Conservation (phyloP, 805 yeast species). For the Candida xiaguanensis region DNA sequence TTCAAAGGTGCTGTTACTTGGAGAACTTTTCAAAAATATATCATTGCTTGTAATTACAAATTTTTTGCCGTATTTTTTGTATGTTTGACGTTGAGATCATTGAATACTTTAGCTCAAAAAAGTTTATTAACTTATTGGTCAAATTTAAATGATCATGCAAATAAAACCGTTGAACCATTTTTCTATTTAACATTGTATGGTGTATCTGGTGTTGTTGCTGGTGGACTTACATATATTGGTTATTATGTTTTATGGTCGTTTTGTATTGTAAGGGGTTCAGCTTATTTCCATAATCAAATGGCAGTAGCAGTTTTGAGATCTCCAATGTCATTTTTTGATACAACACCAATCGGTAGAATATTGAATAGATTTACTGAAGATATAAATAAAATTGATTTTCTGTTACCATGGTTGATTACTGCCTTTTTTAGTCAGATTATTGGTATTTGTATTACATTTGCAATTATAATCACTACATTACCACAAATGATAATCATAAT, state of each 20-base stretch:
- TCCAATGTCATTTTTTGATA: slow-evolving; percentile 76
- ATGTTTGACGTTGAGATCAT: slow-evolving; percentile 17
- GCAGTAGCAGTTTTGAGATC: slow-evolving; percentile 36
- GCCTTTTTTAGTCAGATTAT: slow-evolving; percentile 44
- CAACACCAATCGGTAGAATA: slow-evolving; percentile 80
- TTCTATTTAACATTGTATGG: slow-evolving; percentile 24
- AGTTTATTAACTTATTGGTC: slow-evolving; percentile 35
- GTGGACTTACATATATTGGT: slow-evolving; percentile 21
- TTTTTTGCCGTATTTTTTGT: slow-evolving; percentile 21
- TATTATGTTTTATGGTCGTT: slow-evolving; percentile 27
- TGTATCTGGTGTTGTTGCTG: slow-evolving; percentile 24
- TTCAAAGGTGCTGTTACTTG: slow-evolving; percentile 28
- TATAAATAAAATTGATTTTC: slow-evolving; percentile 64
- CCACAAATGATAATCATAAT: slow-evolving; percentile 47
- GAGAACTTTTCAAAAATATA: slow-evolving; percentile 23
- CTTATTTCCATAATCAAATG: slow-evolving; percentile 34
- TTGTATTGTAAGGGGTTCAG: slow-evolving; percentile 27
- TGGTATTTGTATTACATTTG: slow-evolving; percentile 63
- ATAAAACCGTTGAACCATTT: slow-evolving; percentile 21
- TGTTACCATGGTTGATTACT: slow-evolving; percentile 34
- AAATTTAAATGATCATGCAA: slow-evolving; percentile 23
- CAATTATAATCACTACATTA: slow-evolving; percentile 68
- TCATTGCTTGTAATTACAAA: slow-evolving; percentile 28
- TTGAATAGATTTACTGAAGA: slow-evolving; percentile 81
- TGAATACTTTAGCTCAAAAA: slow-evolving; percentile 18